Evolutionary conservation across 2,329 filamentous ascomycete species (phyloP).

Genomic region (Fusarium sp.): DNA sequence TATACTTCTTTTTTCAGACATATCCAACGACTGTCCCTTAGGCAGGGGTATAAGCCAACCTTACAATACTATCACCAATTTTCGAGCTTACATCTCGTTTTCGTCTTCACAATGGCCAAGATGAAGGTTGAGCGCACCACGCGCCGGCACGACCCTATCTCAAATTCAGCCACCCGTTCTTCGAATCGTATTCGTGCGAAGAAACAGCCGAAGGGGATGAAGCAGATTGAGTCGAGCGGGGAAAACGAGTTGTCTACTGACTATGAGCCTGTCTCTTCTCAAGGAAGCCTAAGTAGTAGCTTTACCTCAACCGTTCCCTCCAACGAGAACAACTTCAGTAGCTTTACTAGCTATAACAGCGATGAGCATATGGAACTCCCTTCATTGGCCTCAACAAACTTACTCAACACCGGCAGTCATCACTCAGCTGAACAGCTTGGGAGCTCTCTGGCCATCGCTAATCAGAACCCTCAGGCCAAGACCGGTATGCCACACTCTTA

Average conservation of each 20-base stretch:
- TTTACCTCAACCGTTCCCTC: background rate
- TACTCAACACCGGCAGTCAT: background rate
- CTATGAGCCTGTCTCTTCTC: background rate
- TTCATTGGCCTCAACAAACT: slow-evolving; percentile 1
- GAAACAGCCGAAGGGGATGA: background rate
- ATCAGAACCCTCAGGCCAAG: background rate
- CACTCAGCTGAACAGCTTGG: background rate
- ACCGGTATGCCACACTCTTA: background rate
- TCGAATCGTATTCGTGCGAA: slow-evolving; percentile 2
- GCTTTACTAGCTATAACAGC: slow-evolving; percentile 2
- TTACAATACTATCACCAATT: background rate
- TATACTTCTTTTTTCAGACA: slow-evolving; percentile 1
- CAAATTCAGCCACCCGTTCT: background rate
- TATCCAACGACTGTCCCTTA: slow-evolving; percentile 3
- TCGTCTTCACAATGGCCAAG: slow-evolving; percentile 17
- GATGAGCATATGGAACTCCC: slow-evolving; percentile 6
- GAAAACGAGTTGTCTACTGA: background rate
- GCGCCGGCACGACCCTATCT: background rate
- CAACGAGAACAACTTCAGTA: background rate
- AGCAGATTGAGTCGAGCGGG: background rate
- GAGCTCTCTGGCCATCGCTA: background rate
- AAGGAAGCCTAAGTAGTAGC: background rate
- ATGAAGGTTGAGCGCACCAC: background rate
- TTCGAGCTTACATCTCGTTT: background rate
- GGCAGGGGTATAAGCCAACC: slow-evolving; percentile 11